Evolutionary conservation across 495 filamentous ascomycete species (phyloP).

Genomic region (Sordaria brevicollis): DNA sequence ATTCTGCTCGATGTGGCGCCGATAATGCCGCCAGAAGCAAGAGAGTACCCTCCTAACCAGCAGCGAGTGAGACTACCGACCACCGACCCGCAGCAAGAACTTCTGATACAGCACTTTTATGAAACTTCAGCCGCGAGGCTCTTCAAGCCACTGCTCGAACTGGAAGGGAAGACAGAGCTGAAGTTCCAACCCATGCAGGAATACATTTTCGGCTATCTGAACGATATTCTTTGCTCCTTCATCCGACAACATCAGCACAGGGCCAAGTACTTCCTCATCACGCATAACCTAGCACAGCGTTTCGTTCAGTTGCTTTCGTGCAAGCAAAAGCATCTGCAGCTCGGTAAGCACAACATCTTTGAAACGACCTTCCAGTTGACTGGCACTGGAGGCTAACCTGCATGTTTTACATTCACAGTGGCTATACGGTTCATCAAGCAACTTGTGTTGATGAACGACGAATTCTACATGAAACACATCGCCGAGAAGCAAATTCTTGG

Average conservation of each 20-base stretch:
- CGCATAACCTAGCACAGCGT: conserved; percentile 65
- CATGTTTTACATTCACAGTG: conserved; percentile 34
- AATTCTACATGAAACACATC: conserved; percentile 84
- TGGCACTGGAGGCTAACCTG: conserved; percentile 1
- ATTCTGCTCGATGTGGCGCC: conserved; percentile 81
- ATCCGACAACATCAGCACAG: conserved; percentile 78
- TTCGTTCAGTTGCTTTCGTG: conserved; percentile 75
- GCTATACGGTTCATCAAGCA: conserved; percentile 93
- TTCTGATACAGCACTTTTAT: conserved; percentile 80
- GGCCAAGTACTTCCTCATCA: conserved; percentile 79
- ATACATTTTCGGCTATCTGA: conserved; percentile 77
- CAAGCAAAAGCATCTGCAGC: conserved; percentile 87
- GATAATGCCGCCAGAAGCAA: conserved; percentile 43
- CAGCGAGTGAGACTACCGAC: conserved; percentile 43
- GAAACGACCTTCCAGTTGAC: not conserved
- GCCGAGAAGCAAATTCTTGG: conserved; percentile 75
- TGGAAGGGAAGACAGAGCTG: conserved; percentile 54
- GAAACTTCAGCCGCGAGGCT: conserved; percentile 78
- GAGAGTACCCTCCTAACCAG: conserved; percentile 46
- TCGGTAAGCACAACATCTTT: conserved; percentile 48
- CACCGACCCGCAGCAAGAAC: conserved; percentile 68
- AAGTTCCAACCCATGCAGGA: conserved; percentile 63
- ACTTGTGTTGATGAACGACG: conserved; percentile 76
- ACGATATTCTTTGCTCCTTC: conserved; percentile 93
- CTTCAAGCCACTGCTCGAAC: conserved; percentile 75